phyloP scores from a whole-genome alignment of 345 rosid genomes.

The Streptanthus diversifolius region DNA sequence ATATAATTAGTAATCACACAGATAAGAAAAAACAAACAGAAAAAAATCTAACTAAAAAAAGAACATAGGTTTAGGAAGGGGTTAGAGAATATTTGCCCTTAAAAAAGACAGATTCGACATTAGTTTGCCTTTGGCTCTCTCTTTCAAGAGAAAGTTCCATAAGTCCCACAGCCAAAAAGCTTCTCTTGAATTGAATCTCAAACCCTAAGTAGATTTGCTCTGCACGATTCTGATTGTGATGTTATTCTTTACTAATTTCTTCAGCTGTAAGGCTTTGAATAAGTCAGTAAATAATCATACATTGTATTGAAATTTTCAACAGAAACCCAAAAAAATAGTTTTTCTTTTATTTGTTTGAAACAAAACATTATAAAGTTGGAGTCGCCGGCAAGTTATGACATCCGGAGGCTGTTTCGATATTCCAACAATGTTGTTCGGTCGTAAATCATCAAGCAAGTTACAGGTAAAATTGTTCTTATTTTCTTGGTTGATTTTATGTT shows the following conservation, averaged over 20 bases:
- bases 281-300: constrained; percentile 10
- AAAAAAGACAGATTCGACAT: constrained; percentile 29
- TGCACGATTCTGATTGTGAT: constrained; percentile 26
- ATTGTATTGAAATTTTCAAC: constrained; percentile 25
- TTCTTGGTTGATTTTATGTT: neutral
- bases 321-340: neutral
- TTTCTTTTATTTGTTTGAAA: neutral
- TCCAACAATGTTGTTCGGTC: constrained; percentile 42
- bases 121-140: constrained; percentile 41
- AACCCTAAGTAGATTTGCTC: constrained; percentile 27
- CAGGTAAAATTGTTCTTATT: constrained; percentile 36
- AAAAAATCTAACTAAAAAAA: constrained; percentile 15
- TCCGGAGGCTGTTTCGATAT: constrained; percentile 41
- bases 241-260: constrained; percentile 5
- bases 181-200: constrained; percentile 6
- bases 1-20: constrained; percentile 24
- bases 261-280: constrained; percentile 29
- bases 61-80: neutral
- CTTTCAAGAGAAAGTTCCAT: constrained; percentile 49
- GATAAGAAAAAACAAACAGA: neutral
- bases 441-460: constrained; percentile 39
- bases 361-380: constrained; percentile 27
- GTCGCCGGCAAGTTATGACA: constrained; percentile 35
- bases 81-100: constrained; percentile 20
- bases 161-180: neutral